Base-by-base conservation (phyloP, 495 filamentous ascomycete species). In the Podospora australis region DNA sequence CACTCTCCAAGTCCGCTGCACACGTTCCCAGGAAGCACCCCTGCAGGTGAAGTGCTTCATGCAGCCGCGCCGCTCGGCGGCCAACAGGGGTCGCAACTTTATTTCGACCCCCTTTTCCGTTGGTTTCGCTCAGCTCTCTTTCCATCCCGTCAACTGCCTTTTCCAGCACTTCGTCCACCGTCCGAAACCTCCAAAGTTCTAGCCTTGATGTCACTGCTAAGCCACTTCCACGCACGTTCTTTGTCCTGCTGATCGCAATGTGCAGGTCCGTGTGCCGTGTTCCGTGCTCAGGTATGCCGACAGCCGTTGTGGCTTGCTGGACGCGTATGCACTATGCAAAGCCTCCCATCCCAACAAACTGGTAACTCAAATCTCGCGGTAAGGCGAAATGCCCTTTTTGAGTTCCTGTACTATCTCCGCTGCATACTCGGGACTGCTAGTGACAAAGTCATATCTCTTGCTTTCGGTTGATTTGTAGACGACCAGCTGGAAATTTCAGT, bases 391-490 rank as follows among this genome's bases (percentile, higher is more conserved):
- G 26, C 79, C 84, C 62, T 78, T 84, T 67, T 80, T 90, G 50
- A 96, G 85, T 70, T 95, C 92, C 43, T 74, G 78, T 30, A 96
- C 90, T 63, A 98, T 88, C 62, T 92, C 88, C 21, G 78, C 74
- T n/a, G 91, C 91, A 60, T 94, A 88, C 23, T 80, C 78, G 1
- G 75, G 70, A 57, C 77, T 90, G 51, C 76, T 79, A 11, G 91
- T 87, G 65, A 97, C 91, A 70, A 97, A 98, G 60, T 98, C 92
- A 69, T 98, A 98, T 53, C 90, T 72, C 72, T 98, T 97, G 57
- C 82, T 86, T 64, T 95, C 90, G 16, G 85, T 84, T 32, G 83
- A 86, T 52, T 84, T 82, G 48, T 83, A 85, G 23, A 95, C 84
- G 39, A 91, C 75, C 5, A 95, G 74, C 79, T 80, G 48, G 21